These are phyloP conservation scores for Kockiozyma suomiensis DNA, from an alignment of 805 yeast species.

Conservation along the genomic window DNA sequence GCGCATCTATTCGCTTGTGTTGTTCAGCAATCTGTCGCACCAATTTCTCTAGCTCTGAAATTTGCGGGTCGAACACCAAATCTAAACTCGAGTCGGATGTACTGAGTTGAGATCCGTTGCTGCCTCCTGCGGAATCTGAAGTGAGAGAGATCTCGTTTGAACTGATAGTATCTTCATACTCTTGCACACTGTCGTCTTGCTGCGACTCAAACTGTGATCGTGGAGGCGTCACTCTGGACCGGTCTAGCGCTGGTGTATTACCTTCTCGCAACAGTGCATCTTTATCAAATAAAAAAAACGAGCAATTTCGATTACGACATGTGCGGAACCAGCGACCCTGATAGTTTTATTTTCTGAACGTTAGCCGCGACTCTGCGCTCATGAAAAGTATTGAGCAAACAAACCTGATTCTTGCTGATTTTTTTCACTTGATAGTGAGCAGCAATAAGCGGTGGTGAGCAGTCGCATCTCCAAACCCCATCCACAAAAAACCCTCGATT, in stretches of 20 bases:
- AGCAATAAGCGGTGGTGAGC: background rate
- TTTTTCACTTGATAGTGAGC: background rate
- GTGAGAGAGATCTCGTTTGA: no score
- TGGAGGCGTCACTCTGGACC: background rate
- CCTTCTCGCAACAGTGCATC: conserved; percentile 6
- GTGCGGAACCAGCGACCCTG: background rate
- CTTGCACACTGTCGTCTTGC: background rate
- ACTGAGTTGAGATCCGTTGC: no score
- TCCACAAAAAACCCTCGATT: background rate
- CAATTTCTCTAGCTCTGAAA: no score
- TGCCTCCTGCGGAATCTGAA: no score
- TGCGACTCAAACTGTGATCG: background rate
- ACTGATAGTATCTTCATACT: no score
- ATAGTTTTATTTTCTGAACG: background rate
- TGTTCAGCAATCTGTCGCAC: no score
- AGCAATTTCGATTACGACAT: background rate
- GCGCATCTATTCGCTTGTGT: no score
- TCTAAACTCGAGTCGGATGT: no score
- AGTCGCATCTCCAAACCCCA: background rate
- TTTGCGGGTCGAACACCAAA: no score
- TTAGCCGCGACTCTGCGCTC: background rate
- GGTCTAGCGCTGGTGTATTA: background rate
- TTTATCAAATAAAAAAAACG: conserved; percentile 1
- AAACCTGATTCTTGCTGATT: background rate
- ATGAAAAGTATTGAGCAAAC: background rate